These are phyloP conservation scores for Cylindricascospora bacillispora DNA, from an alignment of 1,139 yeast genomes.

Conservation along the genomic window DNA sequence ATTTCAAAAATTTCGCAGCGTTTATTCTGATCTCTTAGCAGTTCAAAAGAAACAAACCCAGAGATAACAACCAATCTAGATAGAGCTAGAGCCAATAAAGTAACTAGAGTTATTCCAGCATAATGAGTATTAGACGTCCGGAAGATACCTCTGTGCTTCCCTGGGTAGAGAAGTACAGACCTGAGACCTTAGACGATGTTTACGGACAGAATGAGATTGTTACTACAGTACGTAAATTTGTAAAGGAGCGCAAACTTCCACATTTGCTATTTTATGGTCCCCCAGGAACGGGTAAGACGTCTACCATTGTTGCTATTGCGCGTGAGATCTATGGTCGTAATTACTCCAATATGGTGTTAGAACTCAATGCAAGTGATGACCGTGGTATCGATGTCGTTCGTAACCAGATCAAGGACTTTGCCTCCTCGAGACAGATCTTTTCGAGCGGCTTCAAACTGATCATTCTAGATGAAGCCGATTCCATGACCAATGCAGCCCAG, in stretches of 20 bases:
- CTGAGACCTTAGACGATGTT: constrained; percentile 68
- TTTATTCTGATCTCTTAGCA: too few species aligned
- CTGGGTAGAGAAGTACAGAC: constrained; percentile 94
- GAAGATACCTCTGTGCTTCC: constrained; percentile 32
- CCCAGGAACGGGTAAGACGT: constrained; percentile 96
- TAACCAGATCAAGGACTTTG: constrained; percentile 85
- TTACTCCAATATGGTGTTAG: constrained; percentile 81
- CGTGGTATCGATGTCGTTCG: constrained; percentile 94
- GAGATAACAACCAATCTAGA: too few species aligned
- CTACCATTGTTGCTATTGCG: constrained; percentile 85
- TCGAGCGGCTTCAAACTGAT: constrained; percentile 70
- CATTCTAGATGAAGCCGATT: constrained; percentile 94
- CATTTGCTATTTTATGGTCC: constrained; percentile 92
- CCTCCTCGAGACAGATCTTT: constrained; percentile 88
- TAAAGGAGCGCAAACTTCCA: constrained; percentile 72
- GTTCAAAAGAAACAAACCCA: too few species aligned
- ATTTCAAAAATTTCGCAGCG: too few species aligned
- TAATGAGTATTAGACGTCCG: not conserved
- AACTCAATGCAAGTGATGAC: constrained; percentile 91
- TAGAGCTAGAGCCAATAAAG: too few species aligned
- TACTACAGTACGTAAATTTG: constrained; percentile 69
- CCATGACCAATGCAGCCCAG: constrained; percentile 96
- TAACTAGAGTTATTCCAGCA: too few species aligned
- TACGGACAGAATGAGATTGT: constrained; percentile 86
- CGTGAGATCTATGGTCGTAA: constrained; percentile 80